A percentile compares a stretch with the other conserved stretches of the same genome.
Evolutionary conservation across 73 alveolate species (phyloP).

Genomic region (Paramecium caudatum): DNA sequence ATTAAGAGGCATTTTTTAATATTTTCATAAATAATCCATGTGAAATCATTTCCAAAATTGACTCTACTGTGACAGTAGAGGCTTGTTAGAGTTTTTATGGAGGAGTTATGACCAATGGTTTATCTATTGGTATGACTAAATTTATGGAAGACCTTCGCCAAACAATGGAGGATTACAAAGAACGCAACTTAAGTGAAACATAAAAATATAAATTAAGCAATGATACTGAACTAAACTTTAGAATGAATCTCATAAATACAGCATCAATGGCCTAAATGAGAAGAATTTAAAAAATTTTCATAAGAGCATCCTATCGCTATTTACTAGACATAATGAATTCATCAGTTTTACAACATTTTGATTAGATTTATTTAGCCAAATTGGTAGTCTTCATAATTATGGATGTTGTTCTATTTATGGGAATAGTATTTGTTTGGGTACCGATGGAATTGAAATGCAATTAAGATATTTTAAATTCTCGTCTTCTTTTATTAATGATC

Average conservation of each 20-base stretch:
- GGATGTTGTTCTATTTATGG: slow-evolving; percentile 22
- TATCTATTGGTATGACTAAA: slow-evolving; percentile 68
- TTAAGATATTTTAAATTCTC: slow-evolving; percentile 58
- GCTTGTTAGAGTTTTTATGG: neutral
- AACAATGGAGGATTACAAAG: neutral
- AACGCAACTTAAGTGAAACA: neutral
- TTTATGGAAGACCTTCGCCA: slow-evolving; percentile 68
- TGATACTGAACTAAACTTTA: neutral
- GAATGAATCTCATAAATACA: slow-evolving; percentile 2
- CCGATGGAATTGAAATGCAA: slow-evolving; percentile 48
- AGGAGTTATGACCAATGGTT: slow-evolving; percentile 48
- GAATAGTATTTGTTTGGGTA: slow-evolving; percentile 62
- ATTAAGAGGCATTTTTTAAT: neutral
- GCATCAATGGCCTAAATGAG: neutral
- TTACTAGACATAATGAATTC: neutral
- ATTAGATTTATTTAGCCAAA: neutral
- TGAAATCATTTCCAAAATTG: neutral
- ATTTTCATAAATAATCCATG: slow-evolving; percentile 43
- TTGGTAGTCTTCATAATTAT: slow-evolving; percentile 58
- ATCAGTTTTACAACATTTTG: neutral
- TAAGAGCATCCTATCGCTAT: neutral
- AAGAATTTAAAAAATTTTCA: slow-evolving; percentile 33
- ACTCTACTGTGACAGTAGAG: neutral
- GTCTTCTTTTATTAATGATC: slow-evolving; percentile 61
- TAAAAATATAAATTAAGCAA: neutral